Evolutionary conservation across 108 stramenopile genomes (phyloP), one percentile per base, ranked within the genome.

Genomic region (Cyclotella sp.): DNA sequence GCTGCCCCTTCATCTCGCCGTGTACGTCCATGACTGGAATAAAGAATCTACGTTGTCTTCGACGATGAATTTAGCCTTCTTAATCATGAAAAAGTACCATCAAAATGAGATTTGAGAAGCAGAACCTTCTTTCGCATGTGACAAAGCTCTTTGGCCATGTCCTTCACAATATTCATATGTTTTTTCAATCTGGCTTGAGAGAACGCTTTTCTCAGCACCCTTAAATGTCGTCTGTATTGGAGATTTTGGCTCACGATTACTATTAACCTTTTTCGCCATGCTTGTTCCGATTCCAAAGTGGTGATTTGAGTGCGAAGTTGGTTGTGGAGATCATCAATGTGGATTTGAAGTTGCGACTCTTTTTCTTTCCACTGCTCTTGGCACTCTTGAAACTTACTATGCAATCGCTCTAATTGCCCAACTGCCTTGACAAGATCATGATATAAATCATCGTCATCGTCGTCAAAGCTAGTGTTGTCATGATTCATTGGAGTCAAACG

Each of bases 111-210:
- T 73, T 82, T 82, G 40, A 82, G 51, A 6, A 82, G 15, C 12
- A 72, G 81, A 34, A 82, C 75, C 18, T 72, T 76, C 51, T 76
- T 68, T 45, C 75, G 60, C 40, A 75, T 82, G 19, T 60, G 54
- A 19, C 51, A 12, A 16, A 82, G 81, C 53, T 82, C 81, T 52
- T 57, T 76, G 46, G 75, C 66, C 75, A 82, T 76, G n/a, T 76
- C 65, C 66, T 76, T 76, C 8, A 61, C 81, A 52, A 82, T 64
- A n/a, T 54, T 46, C 41, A 82, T 41, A 49, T 76, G 75, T 42
- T 68, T 71, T n/a, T 47, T 55, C 55, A 71, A 51, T n/a, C 54
- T 59, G 15, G 80, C 47, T 75, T 81, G 80, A 26, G 67, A 60
- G 29, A 81, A 81, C 22, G 68, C 74, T 47, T 41, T 68, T 62